Percentiles rank a stretch among this genome's conserved stretches.
phyloP scores from a whole-genome alignment of 805 yeast genomes.

The Jamesozyma spencerorum region DNA sequence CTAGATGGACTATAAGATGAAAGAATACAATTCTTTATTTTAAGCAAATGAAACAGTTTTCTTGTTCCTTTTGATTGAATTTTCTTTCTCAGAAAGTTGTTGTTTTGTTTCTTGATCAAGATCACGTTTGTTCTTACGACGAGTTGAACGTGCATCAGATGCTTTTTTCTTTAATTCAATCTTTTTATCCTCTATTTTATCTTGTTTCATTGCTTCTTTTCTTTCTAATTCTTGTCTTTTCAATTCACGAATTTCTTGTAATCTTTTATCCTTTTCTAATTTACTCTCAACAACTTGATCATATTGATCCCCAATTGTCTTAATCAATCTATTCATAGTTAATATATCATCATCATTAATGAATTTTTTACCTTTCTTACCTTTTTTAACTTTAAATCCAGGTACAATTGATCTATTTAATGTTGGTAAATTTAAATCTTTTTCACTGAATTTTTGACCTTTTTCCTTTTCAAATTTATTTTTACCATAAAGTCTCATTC shows the following conservation, averaged over 20 bases:
- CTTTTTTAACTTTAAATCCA: conserved; percentile 65
- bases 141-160: conserved; percentile 53
- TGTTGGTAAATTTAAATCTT: conserved; percentile 68
- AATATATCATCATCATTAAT: conserved; percentile 59
- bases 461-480: conserved; percentile 44
- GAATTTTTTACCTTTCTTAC: conserved; percentile 82
- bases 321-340: conserved; percentile 59
- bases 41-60: conserved; percentile 43
- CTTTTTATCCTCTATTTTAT: conserved; percentile 67
- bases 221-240: conserved; percentile 81
- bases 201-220: conserved; percentile 62
- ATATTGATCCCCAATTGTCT: conserved; percentile 70
- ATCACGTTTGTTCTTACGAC: conserved; percentile 45
- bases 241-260: conserved; percentile 82
- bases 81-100: conserved; percentile 11
- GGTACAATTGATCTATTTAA: conserved; percentile 80
- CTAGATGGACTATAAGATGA: no score
- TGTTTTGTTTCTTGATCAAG: conserved; percentile 5
- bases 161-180: conserved; percentile 67
- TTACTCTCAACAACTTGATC: conserved; percentile 79
- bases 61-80: conserved; percentile 29
- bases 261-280: conserved; percentile 77
- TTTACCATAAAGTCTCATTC: conserved; percentile 59
- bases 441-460: conserved; percentile 46
- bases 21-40: no score